Percentiles rank a stretch among this genome's conserved stretches.
Evolutionary conservation across 768 basidiomycete genomes (phyloP).

Genomic region (Tylopilus vinaceipallidus): DNA sequence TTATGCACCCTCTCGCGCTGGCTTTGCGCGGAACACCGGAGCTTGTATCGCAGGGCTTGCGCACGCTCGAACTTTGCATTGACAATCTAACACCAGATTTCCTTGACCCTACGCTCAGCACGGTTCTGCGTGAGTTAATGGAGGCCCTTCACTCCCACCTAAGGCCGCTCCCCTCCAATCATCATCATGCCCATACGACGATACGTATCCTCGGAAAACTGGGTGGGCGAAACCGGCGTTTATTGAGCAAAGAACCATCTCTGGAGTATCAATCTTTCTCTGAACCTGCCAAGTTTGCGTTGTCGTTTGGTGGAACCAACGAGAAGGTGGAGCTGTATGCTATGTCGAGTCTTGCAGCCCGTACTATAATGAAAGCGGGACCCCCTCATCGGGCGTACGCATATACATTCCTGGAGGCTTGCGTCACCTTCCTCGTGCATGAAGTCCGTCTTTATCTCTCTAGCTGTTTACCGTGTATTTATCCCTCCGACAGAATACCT

Average conservation of each 20-base stretch:
- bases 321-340: constrained; percentile 68
- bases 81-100: constrained; percentile 98
- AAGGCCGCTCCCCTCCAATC: constrained; percentile 84
- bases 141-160: constrained; percentile 89
- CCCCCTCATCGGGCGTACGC: constrained; percentile 48
- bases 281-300: constrained; percentile 62
- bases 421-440: constrained; percentile 65
- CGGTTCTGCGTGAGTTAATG: constrained; percentile 91
- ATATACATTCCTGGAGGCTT: constrained; percentile 68
- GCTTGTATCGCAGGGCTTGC: constrained; percentile 89
- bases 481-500: constrained; percentile 52
- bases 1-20: constrained; percentile 94
- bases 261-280: constrained; percentile 70
- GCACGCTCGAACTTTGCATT: constrained; percentile 97
- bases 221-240: constrained; percentile 87
- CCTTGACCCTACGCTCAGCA: constrained; percentile 91
- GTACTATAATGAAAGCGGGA: constrained; percentile 52
- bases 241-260: constrained; percentile 77
- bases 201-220: constrained; percentile 96
- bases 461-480: not conserved
- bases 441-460: constrained; percentile 51
- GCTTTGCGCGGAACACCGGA: constrained; percentile 87
- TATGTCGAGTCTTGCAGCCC: constrained; percentile 61
- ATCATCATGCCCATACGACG: constrained; percentile 89
- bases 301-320: constrained; percentile 71